Percentiles rank a stretch among this genome's conserved stretches.
These are phyloP conservation scores for Macrolepiota fuliginosa DNA, from an alignment of 768 basidiomycete species.

Conservation along the genomic window DNA sequence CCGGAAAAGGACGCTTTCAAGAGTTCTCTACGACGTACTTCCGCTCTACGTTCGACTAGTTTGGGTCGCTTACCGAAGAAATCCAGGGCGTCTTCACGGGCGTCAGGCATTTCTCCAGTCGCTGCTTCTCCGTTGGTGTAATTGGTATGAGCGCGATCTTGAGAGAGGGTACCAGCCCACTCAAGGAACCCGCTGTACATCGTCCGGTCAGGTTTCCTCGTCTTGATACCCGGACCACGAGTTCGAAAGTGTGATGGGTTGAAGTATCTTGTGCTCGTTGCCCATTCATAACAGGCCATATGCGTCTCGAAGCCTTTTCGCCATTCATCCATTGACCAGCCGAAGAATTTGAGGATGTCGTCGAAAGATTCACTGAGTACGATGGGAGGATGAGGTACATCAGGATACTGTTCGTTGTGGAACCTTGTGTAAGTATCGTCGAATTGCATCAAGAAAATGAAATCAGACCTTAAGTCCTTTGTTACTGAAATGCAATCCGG, in stretches of 20 bases:
- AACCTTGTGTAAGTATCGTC: background rate
- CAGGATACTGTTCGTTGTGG: slow-evolving; percentile 27
- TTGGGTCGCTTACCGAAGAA: slow-evolving; percentile 51
- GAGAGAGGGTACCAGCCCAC: slow-evolving; percentile 35
- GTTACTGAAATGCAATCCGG: slow-evolving; percentile 46
- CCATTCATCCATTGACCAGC: slow-evolving; percentile 52
- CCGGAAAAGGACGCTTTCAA: slow-evolving; percentile 50
- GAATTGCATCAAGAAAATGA: background rate
- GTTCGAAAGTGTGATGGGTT: slow-evolving; percentile 35
- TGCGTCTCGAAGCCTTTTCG: slow-evolving; percentile 52
- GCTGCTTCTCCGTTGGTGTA: background rate
- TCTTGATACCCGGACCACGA: slow-evolving; percentile 35
- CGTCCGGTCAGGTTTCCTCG: slow-evolving; percentile 42
- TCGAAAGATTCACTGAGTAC: slow-evolving; percentile 48
- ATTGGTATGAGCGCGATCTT: background rate
- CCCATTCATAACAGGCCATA: slow-evolving; percentile 57
- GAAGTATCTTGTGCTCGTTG: slow-evolving; percentile 51
- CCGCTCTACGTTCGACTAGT: slow-evolving; percentile 35
- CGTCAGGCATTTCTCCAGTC: slow-evolving; percentile 16
- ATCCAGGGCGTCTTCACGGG: slow-evolving; percentile 43
- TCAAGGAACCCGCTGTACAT: slow-evolving; percentile 62
- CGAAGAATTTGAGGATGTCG: slow-evolving; percentile 54
- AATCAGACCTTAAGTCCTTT: slow-evolving; percentile 56
- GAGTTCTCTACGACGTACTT: slow-evolving; percentile 25
- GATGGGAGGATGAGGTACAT: slow-evolving; percentile 44